Evolutionary conservation across 768 basidiomycete species (phyloP).

Genomic region (Phanerodontia chrysosporium): DNA sequence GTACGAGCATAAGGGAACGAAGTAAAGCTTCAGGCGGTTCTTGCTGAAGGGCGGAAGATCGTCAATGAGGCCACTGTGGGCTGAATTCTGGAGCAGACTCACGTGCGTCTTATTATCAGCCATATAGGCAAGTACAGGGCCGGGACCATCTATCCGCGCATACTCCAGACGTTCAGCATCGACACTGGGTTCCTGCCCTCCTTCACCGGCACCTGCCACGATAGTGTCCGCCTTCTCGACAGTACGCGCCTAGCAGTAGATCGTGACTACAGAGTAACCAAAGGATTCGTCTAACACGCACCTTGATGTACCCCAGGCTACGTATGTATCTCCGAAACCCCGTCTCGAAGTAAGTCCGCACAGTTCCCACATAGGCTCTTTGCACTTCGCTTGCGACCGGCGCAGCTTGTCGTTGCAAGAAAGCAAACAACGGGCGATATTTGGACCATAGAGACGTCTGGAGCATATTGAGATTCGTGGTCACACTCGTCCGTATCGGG

Average conservation of each 20-base stretch:
- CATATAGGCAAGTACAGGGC: constrained; percentile 80
- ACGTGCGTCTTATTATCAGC: constrained; percentile 88
- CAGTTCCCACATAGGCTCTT: constrained; percentile 76
- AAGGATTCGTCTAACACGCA: constrained; percentile 24
- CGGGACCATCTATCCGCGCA: constrained; percentile 75
- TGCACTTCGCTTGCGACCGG: constrained; percentile 84
- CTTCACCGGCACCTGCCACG: constrained; percentile 40
- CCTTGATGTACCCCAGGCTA: constrained; percentile 76
- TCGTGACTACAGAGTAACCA: background rate
- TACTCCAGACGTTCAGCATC: constrained; percentile 58
- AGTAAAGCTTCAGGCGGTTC: constrained; percentile 80
- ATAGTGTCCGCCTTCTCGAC: constrained; percentile 70
- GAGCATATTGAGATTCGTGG: constrained; percentile 89
- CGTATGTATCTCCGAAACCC: constrained; percentile 88
- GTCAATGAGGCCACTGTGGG: background rate
- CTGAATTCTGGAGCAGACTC: constrained; percentile 25
- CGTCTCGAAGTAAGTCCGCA: constrained; percentile 92
- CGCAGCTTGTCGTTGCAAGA: constrained; percentile 79
- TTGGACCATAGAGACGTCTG: constrained; percentile 86
- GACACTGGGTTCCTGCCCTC: constrained; percentile 31
- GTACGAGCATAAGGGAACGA: constrained; percentile 81
- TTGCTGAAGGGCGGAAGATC: constrained; percentile 43
- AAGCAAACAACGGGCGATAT: constrained; percentile 76
- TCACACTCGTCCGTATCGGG: constrained; percentile 77
- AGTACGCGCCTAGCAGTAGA: constrained; percentile 48